Evolutionary conservation across 495 filamentous ascomycete genomes (phyloP), one percentile per base, ranked within the genome.

Genomic region (Margaritispora aquatica): DNA sequence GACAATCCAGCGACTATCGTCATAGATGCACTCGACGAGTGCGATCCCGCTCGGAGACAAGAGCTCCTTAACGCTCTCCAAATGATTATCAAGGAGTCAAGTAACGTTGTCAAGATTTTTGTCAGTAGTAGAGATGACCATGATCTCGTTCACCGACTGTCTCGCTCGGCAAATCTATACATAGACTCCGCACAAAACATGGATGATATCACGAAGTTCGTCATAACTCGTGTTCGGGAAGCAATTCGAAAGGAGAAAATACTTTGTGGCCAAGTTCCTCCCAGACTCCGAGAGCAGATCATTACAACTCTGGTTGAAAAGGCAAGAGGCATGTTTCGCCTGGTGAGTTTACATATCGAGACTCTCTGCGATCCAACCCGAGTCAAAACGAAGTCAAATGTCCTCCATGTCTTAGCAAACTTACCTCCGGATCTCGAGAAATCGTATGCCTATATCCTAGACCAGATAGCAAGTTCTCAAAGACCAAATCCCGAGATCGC

Each of bases 21-120:
- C 2, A 71, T 79, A 11, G 77, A 80, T 64, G 77, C 74, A 19
- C 53, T 80, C 8, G 76, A 80, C 57, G 77, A 82, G 57, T 75
- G 71, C 46, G 63, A 78, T 38, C 54, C 64, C 0, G 53, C 58
- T 17, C 59, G 57, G 2, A 66, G 74, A 20, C 57, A 63, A 8
- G 46, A 67, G 1, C 44, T 80, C 15, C 65, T 77, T 9, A 55
- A 70, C n/a, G 67, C 63, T 0, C 54, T 77, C 3, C 50, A 71
- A 2, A 44, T n/a, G 0, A 66, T 77, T 1, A 26, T 76, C 1
- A 26, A 56, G 23, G 48, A 64, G 0, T 68, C 74, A 1, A 44
- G 52, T 3, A 65, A 56, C 17, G 20, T 75, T 2, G 68, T 77
- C 10, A 75, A 75, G 50, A 56, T 77, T 3, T 72, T 74, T 29